These are phyloP conservation scores for Mortierella sp. DNA, from an alignment of 371 early-diverging fungal species.

Conservation along the genomic window DNA sequence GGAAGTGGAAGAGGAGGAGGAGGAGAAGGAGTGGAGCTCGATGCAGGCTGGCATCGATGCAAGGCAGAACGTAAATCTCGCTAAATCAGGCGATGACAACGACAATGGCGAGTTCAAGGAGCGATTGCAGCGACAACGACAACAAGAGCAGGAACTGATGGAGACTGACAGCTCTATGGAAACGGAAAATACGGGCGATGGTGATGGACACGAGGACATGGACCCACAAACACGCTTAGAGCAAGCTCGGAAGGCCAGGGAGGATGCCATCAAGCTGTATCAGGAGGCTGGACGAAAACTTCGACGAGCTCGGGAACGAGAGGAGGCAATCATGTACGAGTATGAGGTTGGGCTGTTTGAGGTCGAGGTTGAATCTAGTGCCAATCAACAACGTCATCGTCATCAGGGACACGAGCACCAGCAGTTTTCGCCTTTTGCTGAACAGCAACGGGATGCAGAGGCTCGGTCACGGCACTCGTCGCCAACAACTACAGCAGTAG, in stretches of 20 bases:
- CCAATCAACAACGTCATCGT: neutral
- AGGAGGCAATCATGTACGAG: constrained; percentile 29
- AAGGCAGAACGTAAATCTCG: neutral
- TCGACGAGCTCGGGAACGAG: constrained; percentile 14
- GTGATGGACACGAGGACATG: neutral
- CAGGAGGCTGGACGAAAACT: constrained; percentile 9
- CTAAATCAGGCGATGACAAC: neutral
- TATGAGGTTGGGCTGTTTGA: constrained; percentile 5
- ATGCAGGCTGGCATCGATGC: neutral
- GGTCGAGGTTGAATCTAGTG: neutral
- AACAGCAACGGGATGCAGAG: neutral
- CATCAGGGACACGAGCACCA: neutral
- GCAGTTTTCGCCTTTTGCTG: neutral
- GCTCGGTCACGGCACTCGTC: neutral
- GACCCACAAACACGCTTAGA: neutral
- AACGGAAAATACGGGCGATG: neutral
- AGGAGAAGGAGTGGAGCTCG: neutral
- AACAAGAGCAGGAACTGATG: neutral
- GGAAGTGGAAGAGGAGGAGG: neutral
- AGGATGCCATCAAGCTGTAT: constrained; percentile 8
- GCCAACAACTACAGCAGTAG: neutral
- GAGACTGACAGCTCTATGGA: neutral
- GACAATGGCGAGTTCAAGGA: neutral
- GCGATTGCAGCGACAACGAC: neutral
- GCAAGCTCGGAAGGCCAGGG: neutral